Evolutionary conservation across 176 grass and related monocot species (phyloP), one percentile per base, ranked within the genome.

Genomic region (Panicum miliaceum): DNA sequence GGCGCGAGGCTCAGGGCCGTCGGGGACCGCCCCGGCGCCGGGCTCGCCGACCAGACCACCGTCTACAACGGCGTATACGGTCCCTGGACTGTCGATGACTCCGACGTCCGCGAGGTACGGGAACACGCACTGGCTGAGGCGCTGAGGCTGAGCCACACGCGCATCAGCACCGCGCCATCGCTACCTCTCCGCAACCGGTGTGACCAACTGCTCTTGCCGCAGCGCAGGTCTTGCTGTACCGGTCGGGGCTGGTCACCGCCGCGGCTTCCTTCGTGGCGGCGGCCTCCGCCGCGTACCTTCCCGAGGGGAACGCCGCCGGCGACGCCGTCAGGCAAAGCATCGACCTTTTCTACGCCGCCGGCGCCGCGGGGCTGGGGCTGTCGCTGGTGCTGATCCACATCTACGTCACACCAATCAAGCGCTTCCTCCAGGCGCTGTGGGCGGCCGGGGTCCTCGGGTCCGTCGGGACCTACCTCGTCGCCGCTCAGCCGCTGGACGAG

Each of bases 371-470:
- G 26, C 69, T 94, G 34, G 95, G 95, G 25, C 78, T 97, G 10
- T 97, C 95, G 77, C 70, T 97, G 12, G 52, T 97, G 25, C 69
- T 97, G 20, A 97, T 97, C 64, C 95, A 97, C 81, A 92, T 97
- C 54, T 92, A 94, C 8, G 82, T 97, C 51, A 90, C 92, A 4
- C 81, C 95, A 5, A 93, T 97, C 80, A 94, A 97, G 77, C 78
- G 92, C 18, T 93, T 97, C 73, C 84, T 97, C 73, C 95, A 97
- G 83, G 90, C 85, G 42, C 85, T 97, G 3, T 94, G 90, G 92
- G 82, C 64, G 7, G n/a, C 75, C 83, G 94, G 94, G 40, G 83
- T 78, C 50, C 5, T 91, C 54, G 92, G 90, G 2, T 97, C 94
- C 79, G 20, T 90, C 19, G 88, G 86, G 26, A 79, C 86, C 1